Evolutionary conservation across 1,284 basidiomycete genomes (phyloP), one percentile per base, ranked within the genome.

Genomic region (Afroboletus lepidellus): DNA sequence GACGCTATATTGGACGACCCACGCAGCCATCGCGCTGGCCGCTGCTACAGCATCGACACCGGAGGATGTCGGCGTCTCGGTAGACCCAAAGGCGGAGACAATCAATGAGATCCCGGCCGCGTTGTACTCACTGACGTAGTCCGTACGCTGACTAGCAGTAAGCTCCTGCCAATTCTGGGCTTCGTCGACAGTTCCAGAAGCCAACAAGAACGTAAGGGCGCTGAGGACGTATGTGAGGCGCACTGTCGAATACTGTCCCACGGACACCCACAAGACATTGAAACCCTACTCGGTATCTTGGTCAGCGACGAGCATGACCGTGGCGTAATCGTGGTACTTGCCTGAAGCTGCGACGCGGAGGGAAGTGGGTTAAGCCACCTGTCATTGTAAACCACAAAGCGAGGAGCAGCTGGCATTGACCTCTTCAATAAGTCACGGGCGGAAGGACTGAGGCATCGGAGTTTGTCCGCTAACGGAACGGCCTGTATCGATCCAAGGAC

Each of bases 331-430:
- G 12, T 34, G 30, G 18, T 21, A 12, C 55, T 41, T 57, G 79
- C 80, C 55, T 62, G 58, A 38, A 83, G 67, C 3, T 70, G 59
- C 20, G 77, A 67, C 4, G 69, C 69, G 11, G 70, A 60, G 7
- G 81, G 79, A 5, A 66, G 62, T 0, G 74, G 74, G 44, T 69
- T 67, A 30, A 74, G 64, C 54, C 64, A 79, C 34, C 61, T 62
- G 57, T 83, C 80, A 27, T 67, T 71, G 60, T 83, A 83, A 8
- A 75, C 69, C 3, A 80, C 74, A n/a, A 77, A 81, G 56, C 74
- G 72, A 33, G 80, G 80, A 3, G 78, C 70, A 43, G 72, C 68
- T 7, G 76, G 74, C 0, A 72, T 73, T 7, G 75, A 73, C 21
- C 71, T 72, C 53, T 69, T 69, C 57, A 77, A 44, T 47, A 77